Conservation (phyloP, 805 yeast species). For the Barnettozyma wickerhamii region DNA sequence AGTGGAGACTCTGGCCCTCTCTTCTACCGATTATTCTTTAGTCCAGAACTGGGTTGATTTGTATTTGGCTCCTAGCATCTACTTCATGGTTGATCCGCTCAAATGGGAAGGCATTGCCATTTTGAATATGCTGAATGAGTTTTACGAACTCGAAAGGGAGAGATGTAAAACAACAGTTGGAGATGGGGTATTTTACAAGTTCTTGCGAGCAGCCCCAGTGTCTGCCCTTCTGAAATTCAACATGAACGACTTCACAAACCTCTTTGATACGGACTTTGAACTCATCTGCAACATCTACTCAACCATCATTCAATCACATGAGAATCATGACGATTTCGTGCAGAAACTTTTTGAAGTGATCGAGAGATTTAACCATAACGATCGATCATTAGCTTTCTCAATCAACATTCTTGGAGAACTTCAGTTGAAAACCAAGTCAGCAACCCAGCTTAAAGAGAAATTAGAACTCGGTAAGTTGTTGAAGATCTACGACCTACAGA, state of each 20-base stretch:
- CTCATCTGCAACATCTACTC: slow-evolving; percentile 1
- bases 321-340: not conserved
- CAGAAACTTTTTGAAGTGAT: not conserved
- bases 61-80: slow-evolving; percentile 1
- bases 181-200: slow-evolving; percentile 1
- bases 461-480: not conserved
- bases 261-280: not conserved
- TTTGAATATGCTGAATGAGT: slow-evolving; percentile 7
- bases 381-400: not conserved
- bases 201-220: not conserved
- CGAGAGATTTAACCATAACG: not conserved
- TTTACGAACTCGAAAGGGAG: slow-evolving; percentile 2
- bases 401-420: not conserved
- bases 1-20: not conserved
- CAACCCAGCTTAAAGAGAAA: not conserved
- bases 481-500: slow-evolving; percentile 1
- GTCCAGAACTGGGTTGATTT: slow-evolving; percentile 4
- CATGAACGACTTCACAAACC: not conserved
- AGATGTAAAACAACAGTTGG: slow-evolving; percentile 6
- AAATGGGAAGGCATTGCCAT: slow-evolving; percentile 4
- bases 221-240: slow-evolving; percentile 1
- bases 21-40: not conserved
- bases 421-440: not conserved
- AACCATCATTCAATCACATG: not conserved
- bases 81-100: not conserved